phyloP scores from a whole-genome alignment of 495 filamentous ascomycete species.

The Hyaloscypha bicolor region DNA sequence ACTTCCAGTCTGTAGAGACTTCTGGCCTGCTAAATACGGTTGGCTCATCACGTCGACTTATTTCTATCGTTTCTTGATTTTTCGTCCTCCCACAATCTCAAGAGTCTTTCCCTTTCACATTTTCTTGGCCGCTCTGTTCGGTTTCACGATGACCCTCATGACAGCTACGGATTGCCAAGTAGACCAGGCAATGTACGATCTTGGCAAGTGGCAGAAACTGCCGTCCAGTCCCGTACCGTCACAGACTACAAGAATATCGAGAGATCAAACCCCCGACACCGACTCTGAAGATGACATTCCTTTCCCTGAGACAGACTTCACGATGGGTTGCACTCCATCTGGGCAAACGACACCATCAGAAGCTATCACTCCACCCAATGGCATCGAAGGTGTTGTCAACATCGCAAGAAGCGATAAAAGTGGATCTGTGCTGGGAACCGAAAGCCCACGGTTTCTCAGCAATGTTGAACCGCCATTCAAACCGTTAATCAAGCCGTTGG shows the following conservation, averaged over 20 bases:
- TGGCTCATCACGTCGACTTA: too few species aligned
- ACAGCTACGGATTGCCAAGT: slow-evolving; percentile 15
- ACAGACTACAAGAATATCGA: slow-evolving; percentile 2
- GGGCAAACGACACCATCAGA: slow-evolving; percentile 11
- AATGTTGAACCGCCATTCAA: too few species aligned
- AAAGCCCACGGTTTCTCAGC: not conserved
- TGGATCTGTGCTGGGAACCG: not conserved
- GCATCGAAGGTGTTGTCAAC: slow-evolving; percentile 1
- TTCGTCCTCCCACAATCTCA: too few species aligned
- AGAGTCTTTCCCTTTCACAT: not conserved
- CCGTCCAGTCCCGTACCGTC: not conserved
- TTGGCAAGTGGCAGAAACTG: slow-evolving; percentile 7
- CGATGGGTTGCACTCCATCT: slow-evolving; percentile 14
- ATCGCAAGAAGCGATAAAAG: not conserved
- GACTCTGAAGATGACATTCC: not conserved
- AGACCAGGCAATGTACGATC: slow-evolving; percentile 16
- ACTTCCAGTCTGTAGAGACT: too few species aligned
- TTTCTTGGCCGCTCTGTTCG: not conserved
- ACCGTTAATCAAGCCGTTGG: too few species aligned
- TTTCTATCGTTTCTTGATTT: too few species aligned
- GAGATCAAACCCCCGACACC: not conserved
- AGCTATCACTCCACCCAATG: slow-evolving; percentile 9
- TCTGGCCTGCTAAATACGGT: too few species aligned
- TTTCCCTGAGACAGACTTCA: not conserved
- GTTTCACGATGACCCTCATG: slow-evolving; percentile 12